A percentile compares a stretch with the other conserved stretches of the same genome.
phyloP scores from a whole-genome alignment of 768 basidiomycete genomes.

The Boletus edulis region DNA sequence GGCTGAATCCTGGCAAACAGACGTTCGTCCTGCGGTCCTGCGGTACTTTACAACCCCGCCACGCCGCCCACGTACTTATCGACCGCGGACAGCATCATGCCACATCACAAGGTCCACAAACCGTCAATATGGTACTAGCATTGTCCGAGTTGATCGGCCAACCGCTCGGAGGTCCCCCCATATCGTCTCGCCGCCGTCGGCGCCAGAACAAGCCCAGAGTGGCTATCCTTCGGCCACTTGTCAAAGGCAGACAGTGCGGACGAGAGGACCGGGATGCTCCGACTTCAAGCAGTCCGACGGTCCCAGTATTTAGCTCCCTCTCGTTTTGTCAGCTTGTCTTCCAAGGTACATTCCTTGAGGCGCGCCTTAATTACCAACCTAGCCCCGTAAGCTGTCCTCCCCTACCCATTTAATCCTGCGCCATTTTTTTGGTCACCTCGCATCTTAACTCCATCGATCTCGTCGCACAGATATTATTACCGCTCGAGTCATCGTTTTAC shows the following conservation, averaged over 20 bases:
- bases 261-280: constrained; percentile 9
- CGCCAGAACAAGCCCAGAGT: too few species aligned
- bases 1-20: too few species aligned
- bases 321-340: background rate
- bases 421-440: background rate
- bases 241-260: constrained; percentile 10
- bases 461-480: background rate
- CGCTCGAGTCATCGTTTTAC: constrained; percentile 1
- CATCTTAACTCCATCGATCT: background rate
- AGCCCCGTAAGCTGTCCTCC: constrained; percentile 2
- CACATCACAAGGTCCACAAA: too few species aligned
- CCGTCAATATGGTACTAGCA: too few species aligned
- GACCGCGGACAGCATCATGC: too few species aligned
- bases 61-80: too few species aligned
- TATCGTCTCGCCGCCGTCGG: too few species aligned
- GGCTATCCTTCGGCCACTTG: too few species aligned
- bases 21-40: too few species aligned
- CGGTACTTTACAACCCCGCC: too few species aligned
- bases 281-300: constrained; percentile 1
- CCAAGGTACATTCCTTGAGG: background rate
- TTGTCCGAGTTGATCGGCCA: too few species aligned
- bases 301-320: background rate
- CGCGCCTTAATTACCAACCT: background rate
- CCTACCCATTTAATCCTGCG: background rate
- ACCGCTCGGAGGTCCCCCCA: too few species aligned